Base-by-base conservation (phyloP, 192 early-diverging fungal genomes). In the Coemansia erecta region DNA sequence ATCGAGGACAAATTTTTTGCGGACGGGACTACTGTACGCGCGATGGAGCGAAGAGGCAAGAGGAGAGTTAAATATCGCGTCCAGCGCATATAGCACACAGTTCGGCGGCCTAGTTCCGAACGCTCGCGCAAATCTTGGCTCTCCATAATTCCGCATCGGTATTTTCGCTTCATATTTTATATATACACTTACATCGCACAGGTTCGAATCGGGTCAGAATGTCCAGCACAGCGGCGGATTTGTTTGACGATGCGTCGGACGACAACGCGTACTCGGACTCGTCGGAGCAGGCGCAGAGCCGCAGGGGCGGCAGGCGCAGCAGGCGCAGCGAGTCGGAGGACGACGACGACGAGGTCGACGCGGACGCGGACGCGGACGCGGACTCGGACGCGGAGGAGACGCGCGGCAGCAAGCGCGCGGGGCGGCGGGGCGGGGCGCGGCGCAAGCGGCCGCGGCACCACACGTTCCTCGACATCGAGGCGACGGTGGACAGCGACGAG, bases 401-500 rank as follows among this genome's bases (percentile, higher is more conserved):
- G 8, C 26, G 28, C 39, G 41, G 39, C 11, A 62, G 48, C 12
- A 60, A 63, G 39, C 53, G 53, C 22, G 14, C 28, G 48, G 31
- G 43, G 31, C 39, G 17, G 31, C 3, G 13, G 11, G 28, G 53
- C 53, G 23, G 41, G 4, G 21, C 43, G 44, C 61, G 60, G 43
- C 71, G 64, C 44, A 80, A 79, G 59, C 60, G 68, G 19, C 40
- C 67, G 15, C 45, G 64, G 39, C 58, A 62, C 28, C 73, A 70
- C 68, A 83, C 66, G 54, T 92, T 90, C 71, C 77, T 92, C 11
- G 90, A 92, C 56, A 82, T 82, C 14, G 83, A 87, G 60, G 90
- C 89, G 43, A 82, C 68, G 18, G 90, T 92, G 7, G 89, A 89
- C 39, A 87, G 87, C 13, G 89, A 88, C 26, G 89, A 90, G 9